These are phyloP conservation scores for Kalaharituber pfeilii DNA, from an alignment of 2,329 filamentous ascomycete species.

Conservation along the genomic window DNA sequence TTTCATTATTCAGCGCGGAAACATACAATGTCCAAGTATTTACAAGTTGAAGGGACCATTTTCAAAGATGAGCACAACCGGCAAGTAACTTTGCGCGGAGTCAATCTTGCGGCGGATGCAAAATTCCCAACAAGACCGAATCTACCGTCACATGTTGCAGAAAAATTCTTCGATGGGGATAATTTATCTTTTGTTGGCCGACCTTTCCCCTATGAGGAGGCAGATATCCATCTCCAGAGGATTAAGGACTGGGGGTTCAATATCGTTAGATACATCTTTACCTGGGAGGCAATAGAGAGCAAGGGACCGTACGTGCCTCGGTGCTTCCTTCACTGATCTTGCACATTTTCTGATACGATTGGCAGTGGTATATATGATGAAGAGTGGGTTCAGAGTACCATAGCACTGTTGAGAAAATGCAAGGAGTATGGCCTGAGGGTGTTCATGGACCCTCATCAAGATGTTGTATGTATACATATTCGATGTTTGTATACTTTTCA, in stretches of 20 bases:
- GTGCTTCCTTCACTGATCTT: conserved; percentile 67
- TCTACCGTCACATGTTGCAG: conserved; percentile 57
- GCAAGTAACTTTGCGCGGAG: conserved; percentile 76
- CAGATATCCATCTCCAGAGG: conserved; percentile 69
- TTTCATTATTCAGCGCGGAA: no score
- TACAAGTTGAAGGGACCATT: conserved; percentile 67
- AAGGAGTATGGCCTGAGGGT: conserved; percentile 88
- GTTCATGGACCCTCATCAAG: conserved; percentile 98
- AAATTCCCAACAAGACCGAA: conserved; percentile 75
- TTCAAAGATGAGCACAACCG: conserved; percentile 71
- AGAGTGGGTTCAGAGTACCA: conserved; percentile 79
- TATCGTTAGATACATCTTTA: conserved; percentile 89
- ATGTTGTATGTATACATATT: conserved; percentile 55
- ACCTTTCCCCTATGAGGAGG: conserved; percentile 72
- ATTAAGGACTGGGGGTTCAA: conserved; percentile 87
- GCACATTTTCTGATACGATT: conserved; percentile 71
- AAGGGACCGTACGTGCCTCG: conserved; percentile 52
- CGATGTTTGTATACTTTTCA: no score
- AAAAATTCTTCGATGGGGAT: conserved; percentile 84
- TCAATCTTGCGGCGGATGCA: conserved; percentile 80
- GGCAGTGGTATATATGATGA: conserved; percentile 74
- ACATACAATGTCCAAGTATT: conserved; percentile 63
- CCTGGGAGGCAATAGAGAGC: conserved; percentile 97
- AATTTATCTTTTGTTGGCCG: conserved; percentile 73
- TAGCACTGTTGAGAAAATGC: conserved; percentile 63